Base-by-base conservation (phyloP, 768 basidiomycete genomes). In the Coprinopsis marcescibilis region DNA sequence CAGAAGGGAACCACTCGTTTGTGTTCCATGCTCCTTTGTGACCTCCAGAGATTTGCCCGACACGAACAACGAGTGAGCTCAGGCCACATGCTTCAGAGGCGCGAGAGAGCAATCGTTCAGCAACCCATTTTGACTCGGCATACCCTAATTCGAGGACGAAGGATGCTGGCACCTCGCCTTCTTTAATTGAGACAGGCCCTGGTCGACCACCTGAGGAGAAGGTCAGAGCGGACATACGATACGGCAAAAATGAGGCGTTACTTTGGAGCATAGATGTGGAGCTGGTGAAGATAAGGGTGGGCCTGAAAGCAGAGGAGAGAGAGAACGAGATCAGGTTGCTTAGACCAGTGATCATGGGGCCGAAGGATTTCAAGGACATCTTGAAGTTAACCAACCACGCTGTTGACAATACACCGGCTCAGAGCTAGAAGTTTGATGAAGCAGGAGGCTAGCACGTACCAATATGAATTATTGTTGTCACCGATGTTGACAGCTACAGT, bases 1-100 rank as follows among this genome's bases (percentile, higher is more conserved):
- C 43, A 17, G 55, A 37, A 0, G 68, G 67, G 36, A 69, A 56
- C 69, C 69, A 71, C 21, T 71, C 65, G 6, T 41, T 43, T 21
- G 52, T 48, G 35, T 64, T 65, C 69, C 69, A 71, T 12, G 51
- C 43, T 0, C 69, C 69, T 30, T 54, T 62, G 2, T 26, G 15
- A 14, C 55, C 62, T 1, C 70, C 70, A 32, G 57, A 54, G 2
- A 71, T 48, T 48, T 68, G 68, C 8, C 68, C 70, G 2, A 65
- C 46, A 6, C 70, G 64, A 1, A 69, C 57, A 26, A 65, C 55
- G n/a, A 61, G 34, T 1, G 30, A 8, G 30, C 30, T 8, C 30
- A 32, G 30, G 10, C 30, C 30, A n/a, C 10, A 32, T 8, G 30
- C 8, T n/a, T 32, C n/a, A n/a, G 30, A 8, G 10, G 30, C 30